Base-by-base conservation (phyloP, 1,284 basidiomycete species). In the Austropuccinia psidii region DNA sequence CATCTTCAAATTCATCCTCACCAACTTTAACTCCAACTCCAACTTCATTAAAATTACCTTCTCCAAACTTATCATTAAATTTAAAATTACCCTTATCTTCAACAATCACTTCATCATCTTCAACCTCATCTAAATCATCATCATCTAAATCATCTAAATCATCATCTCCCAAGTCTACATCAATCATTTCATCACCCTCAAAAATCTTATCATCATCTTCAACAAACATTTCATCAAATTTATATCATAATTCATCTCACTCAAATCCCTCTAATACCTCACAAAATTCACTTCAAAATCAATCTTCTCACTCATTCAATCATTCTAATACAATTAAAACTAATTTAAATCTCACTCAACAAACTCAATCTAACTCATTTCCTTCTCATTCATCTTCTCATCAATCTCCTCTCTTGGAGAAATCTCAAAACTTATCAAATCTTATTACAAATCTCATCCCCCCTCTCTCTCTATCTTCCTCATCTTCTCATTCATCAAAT, bases 211-310 rank as follows among this genome's bases (percentile, higher is more conserved):
- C n/a, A 55, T 6, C 52, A 55, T 55, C 54, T 27, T 9, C 27
- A 57, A 9, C 24, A 57, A 31, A 31, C 27, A 11, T n/a, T 11
- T n/a, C n/a, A 47, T 47, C 4, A n/a, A 29, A 49, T 7, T 17
- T 24, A 52, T 24, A 39, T 33, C 4, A 6, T 29, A 15, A 13
- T 24, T 1, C 47, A 37, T 35, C 15, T 15, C 0, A 19, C 62
- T n/a, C 55, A 58, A 27, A 35, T 27, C 31, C n/a, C 52, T 43
- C 39, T 9, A 41, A 47, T 57, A 37, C 67, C 7, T 50, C 47
- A 50, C 29, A 50, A 57, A 41, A 35, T 37, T 57, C 19, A 57
- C 67, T 31, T 55, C 54, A 27, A 41, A 69, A 21, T 60, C 55
- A 43, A 33, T n/a, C 67, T n/a, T 47, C 43, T 65, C 57, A 5